Conservation (phyloP, 2,329 filamentous ascomycete species). For the Podosphaera leucotricha region DNA sequence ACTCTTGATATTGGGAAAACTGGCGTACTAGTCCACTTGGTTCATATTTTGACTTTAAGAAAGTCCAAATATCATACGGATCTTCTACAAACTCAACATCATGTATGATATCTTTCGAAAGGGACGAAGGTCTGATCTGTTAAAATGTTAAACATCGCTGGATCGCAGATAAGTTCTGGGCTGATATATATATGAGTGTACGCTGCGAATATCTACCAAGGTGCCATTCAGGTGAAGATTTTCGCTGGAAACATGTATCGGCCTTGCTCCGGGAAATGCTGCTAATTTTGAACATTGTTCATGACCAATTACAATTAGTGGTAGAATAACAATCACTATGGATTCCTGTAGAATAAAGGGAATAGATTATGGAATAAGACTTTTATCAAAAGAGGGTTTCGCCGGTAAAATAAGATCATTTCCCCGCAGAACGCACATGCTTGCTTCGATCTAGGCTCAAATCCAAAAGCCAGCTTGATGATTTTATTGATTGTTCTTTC, state of each 20-base stretch:
- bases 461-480: not conserved
- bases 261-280: not conserved
- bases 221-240: not conserved
- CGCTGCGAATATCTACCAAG: not conserved
- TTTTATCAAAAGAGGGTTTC: too few species aligned
- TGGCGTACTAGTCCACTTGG: constrained; percentile 1
- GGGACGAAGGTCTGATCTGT: not conserved
- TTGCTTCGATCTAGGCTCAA: not conserved
- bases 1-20: constrained; percentile 1
- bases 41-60: constrained; percentile 1
- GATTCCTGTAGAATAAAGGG: not conserved
- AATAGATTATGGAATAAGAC: too few species aligned
- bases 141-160: not conserved
- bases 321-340: not conserved
- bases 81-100: constrained; percentile 1
- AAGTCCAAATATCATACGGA: not conserved
- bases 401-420: not conserved
- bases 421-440: not conserved
- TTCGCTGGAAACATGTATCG: not conserved
- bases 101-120: not conserved
- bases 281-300: not conserved
- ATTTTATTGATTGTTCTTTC: not conserved
- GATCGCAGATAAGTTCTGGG: not conserved
- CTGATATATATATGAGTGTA: not conserved
- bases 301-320: not conserved